Evolutionary conservation across 495 filamentous ascomycete species (phyloP).

Genomic region (Tuber microsphaerosporum): DNA sequence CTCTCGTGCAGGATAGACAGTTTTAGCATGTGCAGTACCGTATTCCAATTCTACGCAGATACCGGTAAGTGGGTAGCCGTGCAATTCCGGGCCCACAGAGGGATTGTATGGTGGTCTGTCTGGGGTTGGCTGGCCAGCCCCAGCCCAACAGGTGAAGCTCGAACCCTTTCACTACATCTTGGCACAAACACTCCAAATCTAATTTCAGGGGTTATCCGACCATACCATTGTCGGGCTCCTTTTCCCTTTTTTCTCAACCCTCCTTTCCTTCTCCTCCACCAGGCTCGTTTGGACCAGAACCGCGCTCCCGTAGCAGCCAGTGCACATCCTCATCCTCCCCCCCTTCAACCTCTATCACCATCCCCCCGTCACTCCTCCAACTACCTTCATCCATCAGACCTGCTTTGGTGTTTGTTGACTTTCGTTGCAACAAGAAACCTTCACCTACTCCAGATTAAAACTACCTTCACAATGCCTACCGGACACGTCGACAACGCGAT

Average conservation of each 20-base stretch:
- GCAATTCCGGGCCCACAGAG: not conserved
- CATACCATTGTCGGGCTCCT: constrained; percentile 1
- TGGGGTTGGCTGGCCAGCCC: not conserved
- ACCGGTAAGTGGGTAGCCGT: not conserved
- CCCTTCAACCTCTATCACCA: not conserved
- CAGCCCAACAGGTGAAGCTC: not conserved
- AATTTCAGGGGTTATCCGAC: constrained; percentile 1
- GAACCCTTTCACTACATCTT: not conserved
- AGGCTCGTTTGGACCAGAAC: not conserved
- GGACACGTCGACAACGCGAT: constrained; percentile 53
- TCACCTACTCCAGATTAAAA: not conserved
- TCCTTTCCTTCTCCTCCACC: not conserved
- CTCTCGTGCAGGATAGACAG: not conserved
- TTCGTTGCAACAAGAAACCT: not conserved
- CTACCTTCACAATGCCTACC: constrained; percentile 29
- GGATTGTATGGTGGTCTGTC: not conserved
- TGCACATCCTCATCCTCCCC: not conserved
- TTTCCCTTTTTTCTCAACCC: not conserved
- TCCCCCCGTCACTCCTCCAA: not conserved
- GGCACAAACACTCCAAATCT: constrained; percentile 2
- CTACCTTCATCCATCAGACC: not conserved
- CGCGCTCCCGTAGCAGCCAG: not conserved
- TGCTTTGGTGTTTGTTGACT: not conserved
- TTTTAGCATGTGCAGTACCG: not conserved
- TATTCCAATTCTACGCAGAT: not conserved